Evolutionary conservation across 495 filamentous ascomycete species (phyloP).

Genomic region (Echria macrotheca): DNA sequence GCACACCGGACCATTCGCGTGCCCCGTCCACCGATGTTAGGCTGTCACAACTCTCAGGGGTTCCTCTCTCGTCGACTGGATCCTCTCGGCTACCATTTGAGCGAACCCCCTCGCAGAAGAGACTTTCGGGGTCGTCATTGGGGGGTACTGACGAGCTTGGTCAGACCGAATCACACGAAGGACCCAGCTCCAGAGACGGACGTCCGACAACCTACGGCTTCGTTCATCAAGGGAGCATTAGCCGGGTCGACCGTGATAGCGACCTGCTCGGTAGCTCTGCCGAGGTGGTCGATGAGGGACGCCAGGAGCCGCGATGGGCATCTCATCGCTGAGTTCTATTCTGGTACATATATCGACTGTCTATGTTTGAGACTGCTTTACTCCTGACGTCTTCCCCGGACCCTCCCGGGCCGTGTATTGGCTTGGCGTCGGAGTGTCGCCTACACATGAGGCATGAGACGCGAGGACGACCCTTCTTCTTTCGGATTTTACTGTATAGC

Average conservation of each 20-base stretch:
- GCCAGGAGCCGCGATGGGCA: conserved; percentile 4
- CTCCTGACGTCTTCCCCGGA: too few relatives aligned
- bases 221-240: conserved; percentile 65
- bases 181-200: conserved; percentile 33
- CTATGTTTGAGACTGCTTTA: too few relatives aligned
- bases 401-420: too few relatives aligned
- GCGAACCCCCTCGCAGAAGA: conserved; percentile 47
- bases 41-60: conserved; percentile 1
- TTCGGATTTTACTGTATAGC: too few relatives aligned
- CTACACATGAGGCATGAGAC: too few relatives aligned
- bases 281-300: conserved; percentile 42
- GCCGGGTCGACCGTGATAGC: conserved; percentile 45
- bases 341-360: too few relatives aligned
- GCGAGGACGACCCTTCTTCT: too few relatives aligned
- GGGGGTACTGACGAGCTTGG: conserved; percentile 43
- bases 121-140: conserved; percentile 43
- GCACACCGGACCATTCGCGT: conserved; percentile 32
- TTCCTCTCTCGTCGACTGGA: conserved; percentile 12
- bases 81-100: conserved; percentile 56
- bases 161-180: conserved; percentile 27
- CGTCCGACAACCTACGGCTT: conserved; percentile 64
- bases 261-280: conserved; percentile 43
- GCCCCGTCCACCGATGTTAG: conserved; percentile 16
- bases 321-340: too few relatives aligned
- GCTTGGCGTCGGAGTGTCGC: too few relatives aligned